phyloP scores from a whole-genome alignment of 192 early-diverging fungal genomes.

The Entomortierella parvispora region DNA sequence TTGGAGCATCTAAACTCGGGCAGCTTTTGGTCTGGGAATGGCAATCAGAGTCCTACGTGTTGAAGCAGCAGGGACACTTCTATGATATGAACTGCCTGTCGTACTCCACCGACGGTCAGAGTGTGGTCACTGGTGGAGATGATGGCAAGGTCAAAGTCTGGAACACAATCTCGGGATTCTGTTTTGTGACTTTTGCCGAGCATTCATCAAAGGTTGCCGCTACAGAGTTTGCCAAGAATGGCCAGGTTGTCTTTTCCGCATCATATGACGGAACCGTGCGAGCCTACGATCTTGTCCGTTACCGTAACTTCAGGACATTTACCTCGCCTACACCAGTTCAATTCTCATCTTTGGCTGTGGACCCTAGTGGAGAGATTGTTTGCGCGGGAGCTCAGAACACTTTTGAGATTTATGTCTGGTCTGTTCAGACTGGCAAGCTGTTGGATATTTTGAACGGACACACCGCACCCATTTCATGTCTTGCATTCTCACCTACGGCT shows the following conservation, averaged over 20 bases:
- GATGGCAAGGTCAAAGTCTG: constrained; percentile 99
- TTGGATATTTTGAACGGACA: constrained; percentile 95
- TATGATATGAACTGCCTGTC: constrained; percentile 92
- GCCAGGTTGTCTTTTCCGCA: constrained; percentile 93
- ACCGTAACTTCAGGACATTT: constrained; percentile 98
- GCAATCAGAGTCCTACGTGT: constrained; percentile 98
- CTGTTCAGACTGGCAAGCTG: constrained; percentile 97
- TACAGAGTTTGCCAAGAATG: constrained; percentile 91
- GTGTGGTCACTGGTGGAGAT: constrained; percentile 94
- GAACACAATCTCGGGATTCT: constrained; percentile 96
- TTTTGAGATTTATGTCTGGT: constrained; percentile 99
- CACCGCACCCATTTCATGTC: constrained; percentile 85
- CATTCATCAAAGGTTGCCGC: constrained; percentile 85
- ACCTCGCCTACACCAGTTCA: constrained; percentile 95
- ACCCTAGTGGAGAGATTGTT: constrained; percentile 96
- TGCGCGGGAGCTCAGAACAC: constrained; percentile 94
- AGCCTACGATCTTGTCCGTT: constrained; percentile 97
- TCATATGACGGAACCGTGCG: constrained; percentile 98
- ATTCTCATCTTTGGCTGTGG: constrained; percentile 93
- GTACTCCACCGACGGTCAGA: constrained; percentile 94
- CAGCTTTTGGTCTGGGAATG: constrained; percentile 99
- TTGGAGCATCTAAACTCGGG: constrained; percentile 90
- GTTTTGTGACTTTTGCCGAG: constrained; percentile 97
- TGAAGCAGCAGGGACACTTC: constrained; percentile 99
- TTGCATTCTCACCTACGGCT: constrained; percentile 89